Evolutionary conservation across 2,329 filamentous ascomycete genomes (phyloP), one percentile per base, ranked within the genome.

Genomic region (Nemania abortiva): DNA sequence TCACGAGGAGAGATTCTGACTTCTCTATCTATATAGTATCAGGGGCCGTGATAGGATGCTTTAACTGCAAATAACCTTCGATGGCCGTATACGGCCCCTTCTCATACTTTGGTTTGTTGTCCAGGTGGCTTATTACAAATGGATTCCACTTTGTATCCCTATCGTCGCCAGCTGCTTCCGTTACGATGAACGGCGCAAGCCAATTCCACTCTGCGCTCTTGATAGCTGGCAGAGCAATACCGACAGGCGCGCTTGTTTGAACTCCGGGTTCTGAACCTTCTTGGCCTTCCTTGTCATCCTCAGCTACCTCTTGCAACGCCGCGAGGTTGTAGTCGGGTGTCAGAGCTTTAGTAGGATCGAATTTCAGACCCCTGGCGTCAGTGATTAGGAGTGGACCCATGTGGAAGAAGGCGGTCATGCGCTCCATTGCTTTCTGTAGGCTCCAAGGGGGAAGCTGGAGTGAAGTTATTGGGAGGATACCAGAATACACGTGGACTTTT

Each of bases 361-460:
- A 50, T 24, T 11, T 50, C 7, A n/a, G 4, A 6, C 10, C 7
- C 22, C 3, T 31, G 24, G 22, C 29, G 13, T 55, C 11, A 3
- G 52, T 55, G 13, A 57, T n/a, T 34, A 24, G 6, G 3, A 57
- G 20, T 2, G 57, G 57, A 13, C 57, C 57, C 9, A 49, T 2
- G 57, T 60, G 57, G 45, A 60, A 60, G 57, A 60, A 60, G 1
- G 57, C 27, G 13, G 42, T 34, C 42, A 60, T 49, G 4, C 24
- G 29, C 6, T 31, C 18, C 57, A 60, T 20, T 4, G 57, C 42
- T 9, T 18, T 10, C 27, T 60, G 57, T 24, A 9, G 34, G n/a
- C 10, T 50, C 57, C 57, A 60, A 1, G 5, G 6, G 18, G 57
- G 57, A 4, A 60, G 13, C 2, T 37, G 11, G 2, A 60, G 39